Evolutionary conservation across 2,329 filamentous ascomycete species (phyloP), one percentile per base, ranked within the genome.

Genomic region (Macroventuria anomochaeta): DNA sequence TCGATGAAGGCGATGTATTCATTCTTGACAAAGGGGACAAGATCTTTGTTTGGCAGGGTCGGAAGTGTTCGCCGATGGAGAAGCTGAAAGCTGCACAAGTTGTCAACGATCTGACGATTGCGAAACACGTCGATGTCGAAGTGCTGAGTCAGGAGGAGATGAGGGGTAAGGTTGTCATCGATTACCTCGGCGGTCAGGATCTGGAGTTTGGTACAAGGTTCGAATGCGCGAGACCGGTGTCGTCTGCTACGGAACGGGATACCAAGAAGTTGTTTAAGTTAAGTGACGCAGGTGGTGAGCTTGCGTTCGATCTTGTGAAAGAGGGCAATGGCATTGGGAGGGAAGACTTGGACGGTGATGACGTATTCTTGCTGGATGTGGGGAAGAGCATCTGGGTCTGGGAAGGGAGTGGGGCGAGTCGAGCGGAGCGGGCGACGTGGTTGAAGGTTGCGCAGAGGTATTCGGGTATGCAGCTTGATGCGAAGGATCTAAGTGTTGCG

Each of bases 31-130:
- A 79, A 46, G 81, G 81, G 20, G 77, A 83, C 42, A 88, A 88
- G 75, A 86, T 89, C 60, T 88, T 83, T 80, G 83, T 88, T 3
- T 89, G 87, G 87, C 87, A 89, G 74, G 87, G 87, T 43, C 80
- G 79, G 63, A 79, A 79, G 34, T 87, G 85, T 67, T 85, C 82
- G 39, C 86, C 86, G 0, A 87, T 88, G 84, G 87, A 89, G 66
- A 88, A 87, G 75, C 82, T 83, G 37, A 87, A 86, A 74, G 85
- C 85, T 0, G 86, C 86, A 0, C 85, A 87, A 68, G 84, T 88
- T 2, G 86, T 88, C 4, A 81, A 87, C 63, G 83, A 87, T 55
- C 79, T 86, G 80, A 87, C 82, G 0, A 72, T 84, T 7, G 85
- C 84, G 11, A 88, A 88, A 66, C 82, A 86, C 58, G 68, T 83